Evolutionary conservation across 2,329 filamentous ascomycete species (phyloP).

Genomic region (Ophiostoma pallidulum): DNA sequence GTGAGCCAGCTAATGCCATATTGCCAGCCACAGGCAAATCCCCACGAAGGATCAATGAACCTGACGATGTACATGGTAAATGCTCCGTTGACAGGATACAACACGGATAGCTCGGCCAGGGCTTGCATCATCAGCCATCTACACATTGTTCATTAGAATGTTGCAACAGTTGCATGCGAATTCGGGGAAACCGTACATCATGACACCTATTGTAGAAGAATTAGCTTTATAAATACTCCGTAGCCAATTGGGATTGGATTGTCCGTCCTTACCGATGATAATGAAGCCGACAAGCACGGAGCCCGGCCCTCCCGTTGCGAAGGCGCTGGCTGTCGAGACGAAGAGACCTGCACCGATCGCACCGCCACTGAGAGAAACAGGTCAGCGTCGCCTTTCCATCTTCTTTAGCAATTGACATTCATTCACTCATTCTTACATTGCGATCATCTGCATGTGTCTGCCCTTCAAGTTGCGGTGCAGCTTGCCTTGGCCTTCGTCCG

Average conservation of each 20-base stretch:
- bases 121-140: too few species aligned
- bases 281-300: conserved; percentile 40
- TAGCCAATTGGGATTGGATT: too few species aligned
- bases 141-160: too few species aligned
- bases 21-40: conserved; percentile 46
- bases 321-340: conserved; percentile 54
- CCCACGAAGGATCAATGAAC: conserved; percentile 51
- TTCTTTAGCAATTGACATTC: neutral
- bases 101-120: conserved; percentile 49
- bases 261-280: conserved; percentile 48
- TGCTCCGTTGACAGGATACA: conserved; percentile 52
- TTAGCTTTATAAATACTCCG: too few species aligned
- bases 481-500: too few species aligned
- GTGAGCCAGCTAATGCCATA: conserved; percentile 41
- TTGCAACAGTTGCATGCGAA: too few species aligned
- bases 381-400: too few species aligned
- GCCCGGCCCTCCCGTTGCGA: conserved; percentile 51
- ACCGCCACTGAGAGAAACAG: conserved; percentile 24
- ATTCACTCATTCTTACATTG: conserved; percentile 23
- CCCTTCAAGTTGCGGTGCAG: conserved; percentile 28
- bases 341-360: conserved; percentile 53
- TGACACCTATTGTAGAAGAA: too few species aligned
- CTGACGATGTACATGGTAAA: conserved; percentile 53
- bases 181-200: conserved; percentile 49
- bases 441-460: conserved; percentile 39